Percentiles rank a stretch among this genome's conserved stretches.
Evolutionary conservation across 108 stramenopile genomes (phyloP).

Genomic region (Pseudonitzschia delicatissima): DNA sequence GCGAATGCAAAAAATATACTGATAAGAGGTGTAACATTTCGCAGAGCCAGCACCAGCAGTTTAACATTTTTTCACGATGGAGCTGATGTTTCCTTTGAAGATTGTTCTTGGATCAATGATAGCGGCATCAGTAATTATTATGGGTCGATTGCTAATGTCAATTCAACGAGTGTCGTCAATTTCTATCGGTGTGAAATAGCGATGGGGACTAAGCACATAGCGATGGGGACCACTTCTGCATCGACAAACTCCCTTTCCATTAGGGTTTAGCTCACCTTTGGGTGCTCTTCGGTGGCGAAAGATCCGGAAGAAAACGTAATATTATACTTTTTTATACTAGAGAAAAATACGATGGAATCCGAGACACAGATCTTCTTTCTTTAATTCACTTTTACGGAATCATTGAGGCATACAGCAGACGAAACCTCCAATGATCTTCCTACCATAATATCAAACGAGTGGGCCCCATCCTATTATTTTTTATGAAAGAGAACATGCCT

Average conservation of each 20-base stretch:
- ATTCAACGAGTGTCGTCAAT: constrained; percentile 63
- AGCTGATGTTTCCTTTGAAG: constrained; percentile 67
- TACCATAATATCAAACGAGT: no score
- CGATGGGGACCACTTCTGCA: constrained; percentile 6
- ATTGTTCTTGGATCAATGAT: constrained; percentile 71
- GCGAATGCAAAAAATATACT: constrained; percentile 68
- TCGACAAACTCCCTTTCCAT: constrained; percentile 8
- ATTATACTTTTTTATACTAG: no score
- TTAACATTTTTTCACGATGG: constrained; percentile 76
- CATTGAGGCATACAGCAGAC: no score
- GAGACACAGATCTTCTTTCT: no score
- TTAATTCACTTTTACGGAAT: no score
- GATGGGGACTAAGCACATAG: background rate
- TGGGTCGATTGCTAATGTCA: constrained; percentile 74
- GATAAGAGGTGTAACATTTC: constrained; percentile 70
- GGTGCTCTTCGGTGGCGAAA: no score
- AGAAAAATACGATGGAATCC: no score
- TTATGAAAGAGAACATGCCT: no score
- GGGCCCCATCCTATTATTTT: no score
- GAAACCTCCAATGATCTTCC: no score
- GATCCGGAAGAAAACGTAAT: no score
- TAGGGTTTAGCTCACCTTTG: background rate
- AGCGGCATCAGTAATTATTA: constrained; percentile 25
- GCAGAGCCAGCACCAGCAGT: constrained; percentile 49
- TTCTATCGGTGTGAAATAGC: constrained; percentile 72